Conservation (phyloP, 257 asterid genomes). For the Solanum arcanum region DNA sequence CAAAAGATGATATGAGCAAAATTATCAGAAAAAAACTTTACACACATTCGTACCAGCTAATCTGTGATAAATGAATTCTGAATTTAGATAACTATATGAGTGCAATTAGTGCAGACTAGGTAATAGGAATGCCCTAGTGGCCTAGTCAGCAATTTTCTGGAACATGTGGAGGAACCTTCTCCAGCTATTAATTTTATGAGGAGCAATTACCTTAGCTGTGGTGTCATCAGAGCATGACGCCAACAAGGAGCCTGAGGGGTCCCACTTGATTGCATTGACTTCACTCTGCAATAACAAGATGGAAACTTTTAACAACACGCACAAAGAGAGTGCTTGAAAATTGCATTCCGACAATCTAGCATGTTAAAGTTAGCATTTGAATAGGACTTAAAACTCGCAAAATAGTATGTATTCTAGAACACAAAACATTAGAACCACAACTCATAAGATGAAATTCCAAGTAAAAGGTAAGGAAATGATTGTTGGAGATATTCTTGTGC, state of each 20-base stretch:
- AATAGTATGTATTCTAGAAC: neutral
- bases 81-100: neutral
- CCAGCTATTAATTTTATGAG: neutral
- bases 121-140: neutral
- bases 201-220: constrained; percentile 66
- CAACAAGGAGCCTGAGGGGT: constrained; percentile 78
- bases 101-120: neutral
- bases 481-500: neutral
- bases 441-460: neutral
- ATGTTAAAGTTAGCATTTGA: neutral
- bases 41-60: neutral
- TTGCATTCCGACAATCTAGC: neutral
- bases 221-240: constrained; percentile 98
- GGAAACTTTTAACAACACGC: neutral
- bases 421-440: neutral
- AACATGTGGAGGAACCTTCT: neutral
- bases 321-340: neutral
- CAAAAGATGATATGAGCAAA: neutral
- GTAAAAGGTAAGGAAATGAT: neutral
- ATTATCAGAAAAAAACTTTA: neutral
- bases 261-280: constrained; percentile 99
- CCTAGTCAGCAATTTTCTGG: neutral
- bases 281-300: constrained; percentile 49
- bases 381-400: neutral
- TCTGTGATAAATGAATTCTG: neutral